A percentile compares a stretch with the other conserved stretches of the same genome.
These are phyloP conservation scores for Populus tomentosa DNA, from an alignment of 441 rosid genomes.

Conservation along the genomic window DNA sequence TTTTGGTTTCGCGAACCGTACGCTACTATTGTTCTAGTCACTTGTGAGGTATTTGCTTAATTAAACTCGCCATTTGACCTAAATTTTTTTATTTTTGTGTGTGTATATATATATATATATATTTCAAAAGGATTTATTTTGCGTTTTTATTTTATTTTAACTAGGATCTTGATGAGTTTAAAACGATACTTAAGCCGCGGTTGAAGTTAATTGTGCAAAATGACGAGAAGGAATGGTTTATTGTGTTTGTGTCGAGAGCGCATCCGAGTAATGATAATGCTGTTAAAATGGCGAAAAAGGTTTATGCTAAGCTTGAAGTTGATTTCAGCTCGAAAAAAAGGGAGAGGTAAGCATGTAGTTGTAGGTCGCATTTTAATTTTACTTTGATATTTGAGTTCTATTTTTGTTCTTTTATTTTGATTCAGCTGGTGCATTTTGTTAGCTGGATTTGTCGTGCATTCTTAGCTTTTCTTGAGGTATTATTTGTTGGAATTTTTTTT, in stretches of 20 bases:
- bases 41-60: slow-evolving; percentile 75
- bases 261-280: slow-evolving; percentile 93
- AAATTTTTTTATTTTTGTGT: not conserved
- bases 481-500: not conserved
- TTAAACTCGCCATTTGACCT: not conserved
- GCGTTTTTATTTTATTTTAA: not conserved
- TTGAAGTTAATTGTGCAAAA: slow-evolving; percentile 87
- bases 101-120: not conserved
- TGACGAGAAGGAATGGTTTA: slow-evolving; percentile 97
- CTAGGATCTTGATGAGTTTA: slow-evolving; percentile 98
- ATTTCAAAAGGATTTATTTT: not conserved
- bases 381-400: not conserved
- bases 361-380: slow-evolving; percentile 1
- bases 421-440: not conserved
- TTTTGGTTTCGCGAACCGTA: slow-evolving; percentile 97
- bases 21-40: slow-evolving; percentile 86
- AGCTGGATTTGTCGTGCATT: not conserved
- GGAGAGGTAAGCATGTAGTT: slow-evolving; percentile 59
- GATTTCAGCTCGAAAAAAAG: slow-evolving; percentile 96
- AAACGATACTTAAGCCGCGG: slow-evolving; percentile 91
- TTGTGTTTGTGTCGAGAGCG: slow-evolving; percentile 92
- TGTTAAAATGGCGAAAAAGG: slow-evolving; percentile 79
- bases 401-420: not conserved
- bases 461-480: not conserved
- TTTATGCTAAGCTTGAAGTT: slow-evolving; percentile 89